Conservation (phyloP, 1,139 yeast species). For the Taphrina deformans region DNA sequence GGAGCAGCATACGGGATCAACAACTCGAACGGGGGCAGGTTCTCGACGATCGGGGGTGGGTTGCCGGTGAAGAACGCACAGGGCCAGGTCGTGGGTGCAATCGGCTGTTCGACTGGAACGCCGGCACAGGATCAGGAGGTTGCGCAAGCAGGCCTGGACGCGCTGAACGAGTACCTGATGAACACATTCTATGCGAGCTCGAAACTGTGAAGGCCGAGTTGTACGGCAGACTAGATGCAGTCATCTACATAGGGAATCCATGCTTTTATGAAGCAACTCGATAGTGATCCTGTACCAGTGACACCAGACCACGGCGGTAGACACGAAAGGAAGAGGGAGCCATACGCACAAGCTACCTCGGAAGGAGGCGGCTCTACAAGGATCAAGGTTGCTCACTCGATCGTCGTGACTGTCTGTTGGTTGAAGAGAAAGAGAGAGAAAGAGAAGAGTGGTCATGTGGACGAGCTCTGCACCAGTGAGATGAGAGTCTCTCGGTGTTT, state of each 20-base stretch:
- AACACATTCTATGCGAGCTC: slow-evolving; percentile 11
- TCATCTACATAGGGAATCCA: no score
- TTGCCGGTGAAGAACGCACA: slow-evolving; percentile 13
- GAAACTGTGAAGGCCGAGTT: no score
- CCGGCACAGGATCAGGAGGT: slow-evolving; percentile 32
- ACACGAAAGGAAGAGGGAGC: no score
- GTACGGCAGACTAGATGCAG: no score
- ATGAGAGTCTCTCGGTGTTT: background rate
- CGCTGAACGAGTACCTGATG: slow-evolving; percentile 9
- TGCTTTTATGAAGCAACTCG: no score
- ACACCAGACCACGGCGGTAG: no score
- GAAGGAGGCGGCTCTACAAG: no score
- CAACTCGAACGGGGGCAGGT: slow-evolving; percentile 27
- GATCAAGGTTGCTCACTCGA: no score
- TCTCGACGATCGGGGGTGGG: slow-evolving; percentile 25
- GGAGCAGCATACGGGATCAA: slow-evolving; percentile 31
- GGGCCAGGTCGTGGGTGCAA: slow-evolving; percentile 25
- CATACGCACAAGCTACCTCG: background rate
- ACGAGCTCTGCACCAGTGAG: background rate
- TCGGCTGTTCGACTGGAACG: slow-evolving; percentile 28
- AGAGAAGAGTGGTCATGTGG: background rate
- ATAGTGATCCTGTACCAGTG: no score
- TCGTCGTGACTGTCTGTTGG: no score
- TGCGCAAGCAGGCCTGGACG: slow-evolving; percentile 28
- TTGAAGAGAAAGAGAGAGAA: no score